Evolutionary conservation across 2,329 filamentous ascomycete species (phyloP).

Genomic region (Colletotrichum sp.): DNA sequence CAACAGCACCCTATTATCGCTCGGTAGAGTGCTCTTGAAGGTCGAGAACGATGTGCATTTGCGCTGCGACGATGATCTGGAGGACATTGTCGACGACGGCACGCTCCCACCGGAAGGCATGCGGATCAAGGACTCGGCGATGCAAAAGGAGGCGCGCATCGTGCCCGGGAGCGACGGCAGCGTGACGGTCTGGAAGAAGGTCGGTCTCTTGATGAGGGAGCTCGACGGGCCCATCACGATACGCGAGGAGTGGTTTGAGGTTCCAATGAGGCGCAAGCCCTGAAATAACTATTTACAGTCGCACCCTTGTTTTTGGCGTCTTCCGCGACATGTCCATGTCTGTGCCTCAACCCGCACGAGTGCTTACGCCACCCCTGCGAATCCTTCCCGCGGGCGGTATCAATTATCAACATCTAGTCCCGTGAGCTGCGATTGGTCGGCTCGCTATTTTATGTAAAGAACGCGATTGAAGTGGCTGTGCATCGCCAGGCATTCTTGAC

Average conservation of each 20-base stretch:
- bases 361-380: background rate
- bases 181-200: background rate
- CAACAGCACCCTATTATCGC: conserved; percentile 30
- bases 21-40: conserved; percentile 38
- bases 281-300: background rate
- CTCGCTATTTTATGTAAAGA: background rate
- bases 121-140: conserved; percentile 28
- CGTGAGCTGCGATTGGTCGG: background rate
- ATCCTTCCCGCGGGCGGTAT: background rate
- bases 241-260: background rate
- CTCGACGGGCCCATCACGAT: background rate
- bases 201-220: conserved; percentile 7
- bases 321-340: background rate
- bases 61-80: conserved; percentile 21
- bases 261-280: background rate
- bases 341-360: background rate
- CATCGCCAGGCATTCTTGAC: background rate
- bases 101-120: conserved; percentile 29
- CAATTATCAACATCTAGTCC: background rate
- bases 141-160: background rate
- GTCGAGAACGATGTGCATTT: conserved; percentile 41
- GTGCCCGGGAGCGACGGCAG: background rate
- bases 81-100: conserved; percentile 21
- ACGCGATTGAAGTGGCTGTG: background rate
- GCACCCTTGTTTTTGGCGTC: background rate